These are phyloP conservation scores for Dothistroma pini DNA, from an alignment of 2,329 filamentous ascomycete genomes.

Conservation along the genomic window DNA sequence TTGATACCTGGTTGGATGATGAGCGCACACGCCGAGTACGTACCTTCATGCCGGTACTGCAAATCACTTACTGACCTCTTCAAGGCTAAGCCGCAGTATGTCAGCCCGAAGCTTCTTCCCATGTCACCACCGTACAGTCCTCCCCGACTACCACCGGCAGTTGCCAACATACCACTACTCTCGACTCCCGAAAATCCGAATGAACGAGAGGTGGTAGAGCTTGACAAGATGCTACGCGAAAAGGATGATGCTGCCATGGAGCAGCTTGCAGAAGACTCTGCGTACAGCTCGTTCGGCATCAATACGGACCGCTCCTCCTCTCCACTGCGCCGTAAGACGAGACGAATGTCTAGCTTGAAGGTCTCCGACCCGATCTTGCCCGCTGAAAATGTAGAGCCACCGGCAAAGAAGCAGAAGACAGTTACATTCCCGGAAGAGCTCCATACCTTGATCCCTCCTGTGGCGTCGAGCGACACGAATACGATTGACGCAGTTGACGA, in stretches of 20 bases:
- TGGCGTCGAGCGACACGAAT: constrained; percentile 27
- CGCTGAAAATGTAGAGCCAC: constrained; percentile 35
- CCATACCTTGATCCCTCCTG: constrained; percentile 34
- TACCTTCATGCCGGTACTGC: background rate
- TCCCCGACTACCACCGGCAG: constrained; percentile 21
- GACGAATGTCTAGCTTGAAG: constrained; percentile 37
- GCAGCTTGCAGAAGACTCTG: constrained; percentile 20
- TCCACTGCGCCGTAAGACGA: constrained; percentile 35
- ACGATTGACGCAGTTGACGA: constrained; percentile 24
- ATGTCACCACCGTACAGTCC: constrained; percentile 40
- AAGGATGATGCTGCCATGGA: constrained; percentile 23
- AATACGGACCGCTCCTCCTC: constrained; percentile 20
- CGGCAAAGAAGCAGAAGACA: constrained; percentile 40
- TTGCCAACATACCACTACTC: constrained; percentile 31
- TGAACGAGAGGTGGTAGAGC: constrained; percentile 21
- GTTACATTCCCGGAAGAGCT: constrained; percentile 40
- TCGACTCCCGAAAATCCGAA: constrained; percentile 33
- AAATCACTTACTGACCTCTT: constrained; percentile 19
- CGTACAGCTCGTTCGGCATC: constrained; percentile 7
- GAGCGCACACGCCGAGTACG: constrained; percentile 28
- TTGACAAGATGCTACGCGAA: constrained; percentile 33
- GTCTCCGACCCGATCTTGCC: constrained; percentile 47
- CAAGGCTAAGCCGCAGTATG: constrained; percentile 32
- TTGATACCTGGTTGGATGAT: constrained; percentile 12
- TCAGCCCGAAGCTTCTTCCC: constrained; percentile 50